Evolutionary conservation across 768 basidiomycete species (phyloP), one percentile per base, ranked within the genome.

Genomic region (Naganishia kalamii): DNA sequence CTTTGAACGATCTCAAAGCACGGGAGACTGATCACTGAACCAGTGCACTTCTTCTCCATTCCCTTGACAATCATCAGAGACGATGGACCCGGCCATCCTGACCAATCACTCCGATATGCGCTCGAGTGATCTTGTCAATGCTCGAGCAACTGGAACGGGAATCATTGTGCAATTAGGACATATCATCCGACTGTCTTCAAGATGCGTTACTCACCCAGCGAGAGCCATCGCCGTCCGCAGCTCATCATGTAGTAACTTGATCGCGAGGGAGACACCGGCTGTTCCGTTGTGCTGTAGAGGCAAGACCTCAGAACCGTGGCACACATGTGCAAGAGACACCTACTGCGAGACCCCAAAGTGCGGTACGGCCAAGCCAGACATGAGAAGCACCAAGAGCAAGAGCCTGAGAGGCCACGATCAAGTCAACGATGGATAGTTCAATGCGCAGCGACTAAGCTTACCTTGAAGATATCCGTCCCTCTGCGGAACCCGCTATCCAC

Each of bases 391-490:
- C 69, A 29, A 70, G 50, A 11, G 69, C 69, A n/a, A 70, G 51
- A 8, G 69, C 40, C 40, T 41, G 19, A 10, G 10, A 19, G 19
- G 40, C 11, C 40, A 41, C n/a, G 40, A 41, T 10, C 40, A 41
- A 19, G 40, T 41, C 40, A 41, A 41, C 19, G 11, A 41, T 41
- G 11, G 40, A 19, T 19, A 41, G 19, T 10, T 41, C 40, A 19
- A 41, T 41, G 10, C 40, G 19, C 19, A 19, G n/a, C n/a, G n/a
- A n/a, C n/a, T n/a, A n/a, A n/a, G n/a, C n/a, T 41, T 41, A 41
- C 70, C 59, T 71, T 71, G 70, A 71, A 70, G 25, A 71, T 60
- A 47, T 71, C 70, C 35, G 63, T 70, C 2, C 70, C 70, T 21
- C 61, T 59, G 19, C 70, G 32, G 17, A 71, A 57, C 4, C 70